phyloP scores from a whole-genome alignment of 2,329 filamentous ascomycete genomes.

The Pseudogymnoascus sp. region DNA sequence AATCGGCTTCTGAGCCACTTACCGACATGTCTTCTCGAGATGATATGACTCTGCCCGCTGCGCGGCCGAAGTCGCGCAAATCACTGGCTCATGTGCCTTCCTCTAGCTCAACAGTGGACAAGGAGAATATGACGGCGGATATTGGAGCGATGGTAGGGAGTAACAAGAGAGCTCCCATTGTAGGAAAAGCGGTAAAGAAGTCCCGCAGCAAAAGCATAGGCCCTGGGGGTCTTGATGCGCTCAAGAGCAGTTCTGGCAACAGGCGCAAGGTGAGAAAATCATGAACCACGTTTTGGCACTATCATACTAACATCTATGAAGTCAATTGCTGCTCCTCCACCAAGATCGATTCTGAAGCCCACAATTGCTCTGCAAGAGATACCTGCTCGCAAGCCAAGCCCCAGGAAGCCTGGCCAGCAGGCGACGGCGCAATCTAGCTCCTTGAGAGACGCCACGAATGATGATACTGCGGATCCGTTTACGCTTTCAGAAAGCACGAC shows the following conservation, averaged over 20 bases:
- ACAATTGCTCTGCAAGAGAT: conserved; percentile 62
- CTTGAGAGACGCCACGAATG: neutral
- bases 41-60: conserved; percentile 46
- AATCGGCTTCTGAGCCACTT: conserved; percentile 4
- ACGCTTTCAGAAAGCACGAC: conserved; percentile 10
- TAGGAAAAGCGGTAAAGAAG: conserved; percentile 42
- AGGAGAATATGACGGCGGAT: conserved; percentile 71
- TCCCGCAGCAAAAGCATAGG: conserved; percentile 93
- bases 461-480: neutral
- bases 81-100: conserved; percentile 58
- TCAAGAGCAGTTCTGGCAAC: conserved; percentile 69
- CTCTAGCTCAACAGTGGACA: conserved; percentile 45
- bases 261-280: conserved; percentile 59
- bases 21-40: conserved; percentile 33
- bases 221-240: conserved; percentile 76
- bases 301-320: conserved; percentile 19
- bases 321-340: conserved; percentile 35
- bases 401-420: neutral
- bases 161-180: conserved; percentile 20
- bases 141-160: conserved; percentile 37
- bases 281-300: conserved; percentile 22
- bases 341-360: conserved; percentile 73
- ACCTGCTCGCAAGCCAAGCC: conserved; percentile 53
- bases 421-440: neutral
- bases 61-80: conserved; percentile 51